phyloP scores from a whole-genome alignment of 2,329 filamentous ascomycete species.

The Aspergillus sp. region DNA sequence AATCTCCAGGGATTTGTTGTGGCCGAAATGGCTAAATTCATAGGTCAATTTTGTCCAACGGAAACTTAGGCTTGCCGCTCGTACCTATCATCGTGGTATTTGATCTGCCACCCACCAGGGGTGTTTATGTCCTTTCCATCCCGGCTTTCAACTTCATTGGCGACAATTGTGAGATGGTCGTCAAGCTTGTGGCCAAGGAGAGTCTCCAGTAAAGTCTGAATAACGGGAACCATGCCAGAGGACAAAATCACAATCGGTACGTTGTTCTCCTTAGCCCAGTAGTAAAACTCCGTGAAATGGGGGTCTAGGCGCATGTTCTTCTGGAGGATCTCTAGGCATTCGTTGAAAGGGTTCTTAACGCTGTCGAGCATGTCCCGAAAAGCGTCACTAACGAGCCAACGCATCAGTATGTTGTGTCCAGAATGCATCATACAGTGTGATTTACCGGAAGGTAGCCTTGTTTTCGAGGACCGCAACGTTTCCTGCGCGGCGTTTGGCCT shows the following conservation, averaged over 20 bases:
- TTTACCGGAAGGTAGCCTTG: constrained; percentile 67
- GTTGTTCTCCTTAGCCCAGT: constrained; percentile 77
- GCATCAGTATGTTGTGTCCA: background rate
- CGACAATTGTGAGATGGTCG: constrained; percentile 77
- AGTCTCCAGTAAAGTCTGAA: constrained; percentile 76
- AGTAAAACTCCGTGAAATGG: constrained; percentile 81
- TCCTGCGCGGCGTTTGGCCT: constrained; percentile 62
- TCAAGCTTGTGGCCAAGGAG: constrained; percentile 76
- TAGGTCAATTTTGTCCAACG: constrained; percentile 7
- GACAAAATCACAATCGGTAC: constrained; percentile 90
- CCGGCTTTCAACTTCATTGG: constrained; percentile 71
- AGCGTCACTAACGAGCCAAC: constrained; percentile 56
- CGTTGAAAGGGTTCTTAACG: constrained; percentile 73
- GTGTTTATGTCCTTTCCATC: constrained; percentile 74
- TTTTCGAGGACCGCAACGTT: constrained; percentile 76
- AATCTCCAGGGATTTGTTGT: constrained; percentile 93
- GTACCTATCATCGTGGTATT: constrained; percentile 81
- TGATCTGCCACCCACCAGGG: constrained; percentile 81
- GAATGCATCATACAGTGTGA: background rate
- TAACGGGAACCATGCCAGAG: constrained; percentile 90
- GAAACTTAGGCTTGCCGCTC: constrained; percentile 10
- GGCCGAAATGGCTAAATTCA: constrained; percentile 71
- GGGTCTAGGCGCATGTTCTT: constrained; percentile 87
- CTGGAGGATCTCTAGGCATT: constrained; percentile 77
- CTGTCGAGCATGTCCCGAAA: constrained; percentile 93